Conservation (phyloP, 2,329 filamentous ascomycete genomes). For the Ophiocordyceps sinensis region DNA sequence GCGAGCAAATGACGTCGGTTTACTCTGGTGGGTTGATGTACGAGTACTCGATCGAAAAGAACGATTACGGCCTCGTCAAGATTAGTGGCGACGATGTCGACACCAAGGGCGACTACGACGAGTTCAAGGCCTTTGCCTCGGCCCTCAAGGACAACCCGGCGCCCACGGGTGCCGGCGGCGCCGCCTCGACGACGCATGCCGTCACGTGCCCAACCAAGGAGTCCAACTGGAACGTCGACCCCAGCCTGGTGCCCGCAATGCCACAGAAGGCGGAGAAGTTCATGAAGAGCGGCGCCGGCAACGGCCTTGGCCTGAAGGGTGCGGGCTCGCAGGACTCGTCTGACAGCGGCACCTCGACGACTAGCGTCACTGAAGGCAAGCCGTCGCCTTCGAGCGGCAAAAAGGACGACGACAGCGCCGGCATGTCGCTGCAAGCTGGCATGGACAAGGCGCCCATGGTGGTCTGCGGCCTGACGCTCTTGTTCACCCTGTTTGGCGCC, state of each 20-base stretch:
- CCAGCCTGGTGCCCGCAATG: constrained; percentile 34
- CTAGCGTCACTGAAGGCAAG: constrained; percentile 19
- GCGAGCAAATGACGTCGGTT: constrained; percentile 65
- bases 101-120: constrained; percentile 28
- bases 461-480: constrained; percentile 18
- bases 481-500: constrained; percentile 24
- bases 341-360: constrained; percentile 31
- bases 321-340: constrained; percentile 38
- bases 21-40: constrained; percentile 96
- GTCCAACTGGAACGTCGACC: constrained; percentile 34
- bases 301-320: constrained; percentile 37
- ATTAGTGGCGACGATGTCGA: constrained; percentile 40
- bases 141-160: constrained; percentile 33
- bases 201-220: constrained; percentile 35
- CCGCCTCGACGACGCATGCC: constrained; percentile 29
- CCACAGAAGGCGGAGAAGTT: constrained; percentile 35
- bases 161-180: constrained; percentile 36
- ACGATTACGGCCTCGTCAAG: constrained; percentile 66
- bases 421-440: constrained; percentile 12
- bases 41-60: constrained; percentile 74
- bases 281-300: constrained; percentile 38
- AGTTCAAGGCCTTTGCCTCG: constrained; percentile 43
- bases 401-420: constrained; percentile 15
- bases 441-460: constrained; percentile 17
- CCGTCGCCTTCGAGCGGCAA: constrained; percentile 13